Evolutionary conservation across 2,329 filamentous ascomycete species (phyloP), one percentile per base, ranked within the genome.

Genomic region (Blumeria hordei): DNA sequence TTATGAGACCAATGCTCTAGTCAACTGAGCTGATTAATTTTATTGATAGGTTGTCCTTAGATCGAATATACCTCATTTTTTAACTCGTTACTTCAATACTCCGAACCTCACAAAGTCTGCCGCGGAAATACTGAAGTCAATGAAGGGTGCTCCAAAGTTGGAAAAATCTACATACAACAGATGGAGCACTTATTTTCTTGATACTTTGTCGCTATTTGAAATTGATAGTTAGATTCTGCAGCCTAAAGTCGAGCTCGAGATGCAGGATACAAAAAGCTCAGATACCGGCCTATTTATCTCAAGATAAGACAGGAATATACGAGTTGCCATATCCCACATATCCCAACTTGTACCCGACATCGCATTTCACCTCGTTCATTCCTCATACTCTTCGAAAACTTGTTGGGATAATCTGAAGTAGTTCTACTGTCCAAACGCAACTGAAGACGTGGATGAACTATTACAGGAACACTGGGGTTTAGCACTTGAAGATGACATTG

Each of bases 131-230:
- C 21, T 51, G 14, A 51, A 51, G 18, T 51, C 49, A 14, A 51
- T 51, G 49, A 51, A 35, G 32, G 8, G 33, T n/a, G 49, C 49
- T 18, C 49, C 49, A 36, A 52, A 52, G n/a, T 18, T 52, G 2
- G 49, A 37, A 6, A 52, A 35, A 14, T n/a, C 32, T 8, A 37
- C n/a, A 7, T 52, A 52, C 33, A 52, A 52, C 36, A 34, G 49
- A 18, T 52, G 49, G 49, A 52, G 49, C 12, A 52, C 33, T 36
- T 32, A 52, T 37, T 52, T 52, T 52, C 4, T n/a, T n/a, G 33
- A 52, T 52, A 34, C 33, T 52, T 35, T 52, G 14, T 52, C 49
- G 9, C n/a, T 52, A 35, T 52, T 52, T 35, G 49, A 52, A 12
- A 11, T 52, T 36, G 49, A 52, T 2, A 18, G 37, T 35, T 52